Percentiles rank a stretch among this genome's conserved stretches.
Evolutionary conservation across 1,284 basidiomycete species (phyloP).

Genomic region (Ustanciosporium gigantosporum): DNA sequence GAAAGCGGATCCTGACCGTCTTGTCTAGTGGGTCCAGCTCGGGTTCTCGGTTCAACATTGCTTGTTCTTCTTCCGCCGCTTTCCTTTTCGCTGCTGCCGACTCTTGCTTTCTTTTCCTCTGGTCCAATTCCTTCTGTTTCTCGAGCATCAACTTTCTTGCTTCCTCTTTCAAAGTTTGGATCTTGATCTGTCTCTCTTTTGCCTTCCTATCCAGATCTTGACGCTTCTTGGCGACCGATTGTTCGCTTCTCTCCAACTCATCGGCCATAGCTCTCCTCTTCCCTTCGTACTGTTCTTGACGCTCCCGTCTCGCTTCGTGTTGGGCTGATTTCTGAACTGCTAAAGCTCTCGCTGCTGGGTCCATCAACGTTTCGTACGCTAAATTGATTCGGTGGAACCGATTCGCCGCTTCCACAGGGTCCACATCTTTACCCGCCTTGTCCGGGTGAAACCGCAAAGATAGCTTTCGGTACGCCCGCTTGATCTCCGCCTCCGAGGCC

Average conservation of each 20-base stretch:
- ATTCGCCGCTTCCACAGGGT: constrained; percentile 65
- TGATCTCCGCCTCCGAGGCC: constrained; percentile 79
- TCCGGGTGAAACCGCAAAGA: constrained; percentile 54
- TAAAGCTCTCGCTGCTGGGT: constrained; percentile 78
- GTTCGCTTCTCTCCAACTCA: constrained; percentile 81
- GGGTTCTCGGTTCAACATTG: constrained; percentile 14
- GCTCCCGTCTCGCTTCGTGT: constrained; percentile 72
- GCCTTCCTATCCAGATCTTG: constrained; percentile 62
- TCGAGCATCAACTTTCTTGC: constrained; percentile 24
- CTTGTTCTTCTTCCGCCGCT: constrained; percentile 15
- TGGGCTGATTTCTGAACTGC: constrained; percentile 77
- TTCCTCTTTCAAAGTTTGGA: constrained; percentile 27
- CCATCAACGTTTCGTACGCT: constrained; percentile 81
- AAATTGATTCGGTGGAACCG: constrained; percentile 86
- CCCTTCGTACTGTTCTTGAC: constrained; percentile 75
- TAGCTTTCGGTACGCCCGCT: constrained; percentile 69
- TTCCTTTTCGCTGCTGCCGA: constrained; percentile 6
- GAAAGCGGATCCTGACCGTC: constrained; percentile 48
- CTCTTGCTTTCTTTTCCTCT: constrained; percentile 10
- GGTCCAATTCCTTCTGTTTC: constrained; percentile 11
- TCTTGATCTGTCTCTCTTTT: constrained; percentile 15
- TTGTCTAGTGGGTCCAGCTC: constrained; percentile 39
- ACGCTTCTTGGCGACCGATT: constrained; percentile 68
- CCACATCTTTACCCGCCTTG: constrained; percentile 51
- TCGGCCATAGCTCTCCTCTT: constrained; percentile 80